Evolutionary conservation across 2,329 filamentous ascomycete genomes (phyloP), one percentile per base, ranked within the genome.

Genomic region (Clonostachys chloroleuca): DNA sequence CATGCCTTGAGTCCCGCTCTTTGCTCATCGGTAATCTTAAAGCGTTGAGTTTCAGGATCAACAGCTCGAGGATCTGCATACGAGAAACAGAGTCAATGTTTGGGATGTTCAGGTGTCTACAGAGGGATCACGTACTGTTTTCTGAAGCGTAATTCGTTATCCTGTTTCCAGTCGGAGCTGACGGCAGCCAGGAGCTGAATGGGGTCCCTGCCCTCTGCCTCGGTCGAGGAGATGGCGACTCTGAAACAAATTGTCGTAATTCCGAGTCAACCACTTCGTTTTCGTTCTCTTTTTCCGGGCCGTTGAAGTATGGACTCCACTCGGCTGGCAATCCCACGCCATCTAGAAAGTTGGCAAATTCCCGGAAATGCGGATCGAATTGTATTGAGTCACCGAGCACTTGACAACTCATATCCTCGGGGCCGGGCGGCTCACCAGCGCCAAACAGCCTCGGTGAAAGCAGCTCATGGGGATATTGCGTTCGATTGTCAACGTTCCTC

Each of bases 321-420:
- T 68, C 64, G 1, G 65, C 60, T 5, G 65, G 63, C 12, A 68
- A 52, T 0, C 66, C 64, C 5, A 68, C 58, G 4, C 65, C 64
- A 6, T 67, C 65, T 3, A 68, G 58, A 34, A 68, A 69, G 35
- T 59, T 60, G 42, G 66, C 63, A 47, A 68, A 69, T 12, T 67
- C 66, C 34, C 60, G 51, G 43, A 69, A 69, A 34, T 68, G 65
- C 24, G 46, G 46, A 40, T 65, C 59, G 33, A 61, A 59, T 4
- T 52, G 53, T 9, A 52, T 43, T 20, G 48, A 34, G 40, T 50
- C 42, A 18, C 54, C 43, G 17, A 40, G 37, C 37, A n/a, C 37
- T 18, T 40, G 17, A 14, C n/a, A n/a, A 40, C 17, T n/a, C n/a
- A 40, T 18, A n/a, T 18, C 37, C 7, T n/a, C n/a, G 7, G 17